Evolutionary conservation across 1,284 basidiomycete genomes (phyloP).

Genomic region (Fomitopsis betulina): DNA sequence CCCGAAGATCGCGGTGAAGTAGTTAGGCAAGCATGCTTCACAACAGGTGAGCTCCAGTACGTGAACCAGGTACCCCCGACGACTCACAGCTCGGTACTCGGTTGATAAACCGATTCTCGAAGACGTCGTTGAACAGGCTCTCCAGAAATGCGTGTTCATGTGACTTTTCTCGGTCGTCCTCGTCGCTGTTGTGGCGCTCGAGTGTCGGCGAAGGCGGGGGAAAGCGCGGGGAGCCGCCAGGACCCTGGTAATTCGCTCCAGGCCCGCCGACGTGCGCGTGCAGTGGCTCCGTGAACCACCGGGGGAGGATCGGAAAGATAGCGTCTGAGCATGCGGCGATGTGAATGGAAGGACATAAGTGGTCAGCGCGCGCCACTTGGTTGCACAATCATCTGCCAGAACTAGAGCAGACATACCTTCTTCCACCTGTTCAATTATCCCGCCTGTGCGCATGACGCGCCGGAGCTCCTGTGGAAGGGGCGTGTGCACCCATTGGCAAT

Average conservation of each 20-base stretch:
- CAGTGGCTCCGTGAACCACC: slow-evolving; percentile 32
- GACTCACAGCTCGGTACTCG: slow-evolving; percentile 28
- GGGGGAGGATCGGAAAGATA: slow-evolving; percentile 31
- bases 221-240: slow-evolving; percentile 15
- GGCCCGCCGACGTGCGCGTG: slow-evolving; percentile 23
- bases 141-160: slow-evolving; percentile 34
- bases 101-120: slow-evolving; percentile 33
- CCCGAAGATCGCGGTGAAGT: slow-evolving; percentile 69
- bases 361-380: neutral
- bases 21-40: slow-evolving; percentile 60
- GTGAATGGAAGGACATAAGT: neutral
- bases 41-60: neutral
- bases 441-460: slow-evolving; percentile 62
- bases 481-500: neutral
- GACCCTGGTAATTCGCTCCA: slow-evolving; percentile 12
- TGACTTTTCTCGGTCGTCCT: slow-evolving; percentile 9
- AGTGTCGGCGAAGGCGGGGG: slow-evolving; percentile 9
- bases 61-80: neutral
- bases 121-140: slow-evolving; percentile 29
- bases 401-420: slow-evolving; percentile 44
- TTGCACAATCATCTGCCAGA: neutral
- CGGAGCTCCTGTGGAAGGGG: slow-evolving; percentile 51
- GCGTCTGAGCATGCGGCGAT: slow-evolving; percentile 22
- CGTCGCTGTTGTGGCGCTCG: neutral
- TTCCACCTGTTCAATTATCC: slow-evolving; percentile 66